Evolutionary conservation across 768 basidiomycete species (phyloP), one percentile per base, ranked within the genome.

Genomic region (Termitomyces sp.): DNA sequence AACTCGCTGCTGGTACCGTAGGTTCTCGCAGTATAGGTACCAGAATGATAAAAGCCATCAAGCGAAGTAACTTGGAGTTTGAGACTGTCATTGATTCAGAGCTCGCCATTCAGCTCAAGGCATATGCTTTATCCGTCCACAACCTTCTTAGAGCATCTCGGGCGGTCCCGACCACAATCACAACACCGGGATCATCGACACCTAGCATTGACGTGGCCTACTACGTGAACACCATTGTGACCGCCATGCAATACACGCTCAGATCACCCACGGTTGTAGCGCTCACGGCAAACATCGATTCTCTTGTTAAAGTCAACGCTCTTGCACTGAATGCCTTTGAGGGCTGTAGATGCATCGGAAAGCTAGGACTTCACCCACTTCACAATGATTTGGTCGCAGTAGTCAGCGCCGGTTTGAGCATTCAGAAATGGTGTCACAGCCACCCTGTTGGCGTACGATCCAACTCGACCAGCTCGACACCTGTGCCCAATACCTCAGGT

Each of bases 61-160:
- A 58, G 59, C 55, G 54, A 55, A 50, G 34, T 37, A n/a, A 57
- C 26, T 15, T 33, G 26, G 48, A 46, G 41, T 16, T 45, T 5
- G 31, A 53, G 4, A 51, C 61, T 20, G 58, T 61, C 33, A 51
- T 68, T 42, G 59, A 65, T 55, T 57, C 65, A 1, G 61, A 63
- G 5, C 59, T 69, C 18, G 41, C 58, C 12, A 48, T 42, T 1
- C 60, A 65, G 46, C 33, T 73, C 34, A 36, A 54, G 12, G 37
- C 58, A 7, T 61, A 70, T 26, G 65, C 65, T 39, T 50, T 64
- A 13, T 54, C 59, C n/a, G 66, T 72, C 24, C 47, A 68, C 34
- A 60, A 59, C 44, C 57, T 72, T 36, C 51, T 54, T 28, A 42
- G 16, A 12, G 9, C 53, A 36, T 61, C 63, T 45, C 22, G 18